Evolutionary conservation across 2,329 filamentous ascomycete genomes (phyloP).

Genomic region (Botryotinia calthae): DNA sequence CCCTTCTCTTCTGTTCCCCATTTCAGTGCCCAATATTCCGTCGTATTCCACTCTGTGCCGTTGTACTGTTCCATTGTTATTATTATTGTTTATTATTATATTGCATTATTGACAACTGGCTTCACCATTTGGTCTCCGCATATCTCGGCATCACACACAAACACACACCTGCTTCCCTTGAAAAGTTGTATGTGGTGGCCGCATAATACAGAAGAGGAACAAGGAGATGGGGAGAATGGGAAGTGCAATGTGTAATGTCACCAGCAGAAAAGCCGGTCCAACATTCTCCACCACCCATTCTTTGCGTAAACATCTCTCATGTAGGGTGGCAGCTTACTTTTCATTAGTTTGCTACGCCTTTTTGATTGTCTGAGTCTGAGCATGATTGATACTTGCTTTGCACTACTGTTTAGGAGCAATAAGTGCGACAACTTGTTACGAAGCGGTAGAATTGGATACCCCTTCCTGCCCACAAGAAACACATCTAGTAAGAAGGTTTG

Average conservation of each 20-base stretch:
- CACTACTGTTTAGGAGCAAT: not conserved
- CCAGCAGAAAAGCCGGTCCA: constrained; percentile 1
- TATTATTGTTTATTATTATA: not conserved
- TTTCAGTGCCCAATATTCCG: not conserved
- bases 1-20: too few relatives aligned
- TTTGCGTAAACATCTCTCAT: not conserved
- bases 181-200: not conserved
- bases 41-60: constrained; percentile 2
- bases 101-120: not conserved
- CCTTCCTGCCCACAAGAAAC: not conserved
- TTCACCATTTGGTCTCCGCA: not conserved
- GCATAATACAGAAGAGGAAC: not conserved
- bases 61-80: not conserved
- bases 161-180: not conserved
- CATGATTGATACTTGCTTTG: not conserved
- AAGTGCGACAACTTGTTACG: not conserved
- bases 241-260: not conserved
- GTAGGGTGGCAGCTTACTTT: constrained; percentile 8
- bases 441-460: not conserved
- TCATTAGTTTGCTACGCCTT: constrained; percentile 2
- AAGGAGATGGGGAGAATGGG: not conserved
- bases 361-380: not conserved
- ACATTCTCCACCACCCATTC: constrained; percentile 4
- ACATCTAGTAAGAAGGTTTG: not conserved
- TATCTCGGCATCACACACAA: not conserved